Evolutionary conservation across 139 green algal genomes (phyloP).

Genomic region (Mesotaenium endlicherianum): DNA sequence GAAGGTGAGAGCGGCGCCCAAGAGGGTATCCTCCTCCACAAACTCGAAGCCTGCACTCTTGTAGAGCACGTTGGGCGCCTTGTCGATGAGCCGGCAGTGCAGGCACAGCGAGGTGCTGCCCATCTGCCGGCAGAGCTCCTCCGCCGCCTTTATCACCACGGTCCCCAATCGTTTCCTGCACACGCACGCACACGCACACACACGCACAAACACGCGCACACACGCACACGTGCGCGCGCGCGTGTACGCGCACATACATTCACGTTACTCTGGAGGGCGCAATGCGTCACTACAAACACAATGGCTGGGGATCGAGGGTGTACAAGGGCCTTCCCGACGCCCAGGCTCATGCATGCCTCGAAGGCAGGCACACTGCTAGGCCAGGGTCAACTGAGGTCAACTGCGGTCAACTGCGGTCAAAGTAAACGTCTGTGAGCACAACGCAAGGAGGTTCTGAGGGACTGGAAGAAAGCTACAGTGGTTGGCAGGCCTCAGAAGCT

Average conservation of each 20-base stretch:
- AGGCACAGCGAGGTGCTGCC: slow-evolving; percentile 13
- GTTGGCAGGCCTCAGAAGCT: too few species aligned
- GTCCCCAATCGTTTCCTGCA: slow-evolving; percentile 7
- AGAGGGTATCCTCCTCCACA: slow-evolving; percentile 1
- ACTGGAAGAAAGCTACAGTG: too few species aligned
- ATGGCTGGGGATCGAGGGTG: too few species aligned
- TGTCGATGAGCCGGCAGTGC: slow-evolving; percentile 40
- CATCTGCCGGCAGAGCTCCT: slow-evolving; percentile 2
- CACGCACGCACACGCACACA: neutral
- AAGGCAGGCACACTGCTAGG: too few species aligned
- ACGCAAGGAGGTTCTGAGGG: too few species aligned
- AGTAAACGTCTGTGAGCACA: too few species aligned
- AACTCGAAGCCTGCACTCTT: neutral
- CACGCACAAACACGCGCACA: neutral
- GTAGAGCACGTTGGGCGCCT: slow-evolving; percentile 20
- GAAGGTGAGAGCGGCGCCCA: slow-evolving; percentile 15
- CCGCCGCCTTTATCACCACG: slow-evolving; percentile 20
- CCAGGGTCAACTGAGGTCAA: too few species aligned
- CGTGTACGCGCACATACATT: neutral
- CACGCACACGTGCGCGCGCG: neutral
- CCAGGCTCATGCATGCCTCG: too few species aligned
- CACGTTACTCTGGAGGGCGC: too few species aligned
- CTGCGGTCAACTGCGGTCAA: too few species aligned
- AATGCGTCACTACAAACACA: too few species aligned
- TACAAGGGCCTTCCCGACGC: too few species aligned